Conservation (phyloP, 1,284 basidiomycete species). For the Ceratobasidium sp. region DNA sequence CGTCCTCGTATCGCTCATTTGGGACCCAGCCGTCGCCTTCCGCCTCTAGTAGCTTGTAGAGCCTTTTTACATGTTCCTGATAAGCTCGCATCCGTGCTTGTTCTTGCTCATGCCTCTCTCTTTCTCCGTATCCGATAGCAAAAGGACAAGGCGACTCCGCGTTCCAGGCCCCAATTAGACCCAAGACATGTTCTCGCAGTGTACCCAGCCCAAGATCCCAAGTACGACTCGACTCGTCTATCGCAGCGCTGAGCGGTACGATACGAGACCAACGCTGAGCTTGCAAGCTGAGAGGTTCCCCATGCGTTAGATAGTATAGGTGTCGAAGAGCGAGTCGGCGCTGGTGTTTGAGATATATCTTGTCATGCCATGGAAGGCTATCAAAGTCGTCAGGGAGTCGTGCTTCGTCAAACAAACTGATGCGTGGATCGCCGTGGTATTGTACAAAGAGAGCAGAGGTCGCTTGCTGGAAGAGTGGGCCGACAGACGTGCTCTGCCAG, state of each 20-base stretch:
- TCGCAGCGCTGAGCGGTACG: constrained; percentile 12
- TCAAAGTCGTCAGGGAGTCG: constrained; percentile 30
- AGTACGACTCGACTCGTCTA: constrained; percentile 28
- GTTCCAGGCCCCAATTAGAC: neutral
- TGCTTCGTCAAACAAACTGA: neutral
- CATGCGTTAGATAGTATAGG: constrained; percentile 9
- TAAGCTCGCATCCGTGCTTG: neutral
- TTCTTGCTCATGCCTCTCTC: neutral
- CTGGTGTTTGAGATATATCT: constrained; percentile 29
- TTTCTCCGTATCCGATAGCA: neutral
- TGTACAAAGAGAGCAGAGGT: constrained; percentile 26
- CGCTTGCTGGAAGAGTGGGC: constrained; percentile 43
- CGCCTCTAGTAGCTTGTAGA: constrained; percentile 9
- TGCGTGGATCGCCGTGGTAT: constrained; percentile 29
- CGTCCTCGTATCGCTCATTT: constrained; percentile 24
- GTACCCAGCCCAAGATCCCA: constrained; percentile 29
- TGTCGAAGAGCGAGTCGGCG: constrained; percentile 29
- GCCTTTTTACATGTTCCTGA: neutral
- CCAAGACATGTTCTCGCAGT: constrained; percentile 10
- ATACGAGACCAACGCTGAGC: constrained; percentile 14
- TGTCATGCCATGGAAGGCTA: constrained; percentile 18
- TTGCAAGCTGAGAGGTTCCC: neutral
- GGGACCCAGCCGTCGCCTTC: constrained; percentile 33
- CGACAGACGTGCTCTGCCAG: constrained; percentile 46
- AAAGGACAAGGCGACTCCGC: neutral